Evolutionary conservation across 1,139 yeast genomes (phyloP).

Genomic region (Kazachstania sp.): DNA sequence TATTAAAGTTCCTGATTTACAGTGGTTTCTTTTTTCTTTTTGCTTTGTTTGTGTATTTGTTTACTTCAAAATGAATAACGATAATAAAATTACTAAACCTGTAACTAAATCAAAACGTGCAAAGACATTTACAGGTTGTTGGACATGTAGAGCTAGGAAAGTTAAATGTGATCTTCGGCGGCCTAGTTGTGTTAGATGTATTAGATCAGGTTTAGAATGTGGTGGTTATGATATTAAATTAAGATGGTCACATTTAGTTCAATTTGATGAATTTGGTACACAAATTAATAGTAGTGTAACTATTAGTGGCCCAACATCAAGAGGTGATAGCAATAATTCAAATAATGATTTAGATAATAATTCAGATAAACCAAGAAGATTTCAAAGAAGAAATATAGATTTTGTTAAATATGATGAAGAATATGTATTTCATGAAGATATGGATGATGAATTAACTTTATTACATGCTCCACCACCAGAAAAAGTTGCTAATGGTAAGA

Average conservation of each 20-base stretch:
- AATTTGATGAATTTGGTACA: constrained; percentile 37
- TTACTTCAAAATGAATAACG: not conserved
- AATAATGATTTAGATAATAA: not conserved
- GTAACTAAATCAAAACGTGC: constrained; percentile 12
- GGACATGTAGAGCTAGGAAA: constrained; percentile 53
- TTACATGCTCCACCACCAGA: constrained; percentile 46
- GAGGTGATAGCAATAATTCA: constrained; percentile 13
- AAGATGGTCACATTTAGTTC: constrained; percentile 60
- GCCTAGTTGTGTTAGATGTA: constrained; percentile 48
- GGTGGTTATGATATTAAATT: constrained; percentile 78
- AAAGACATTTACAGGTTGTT: constrained; percentile 53
- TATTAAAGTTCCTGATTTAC: too few relatives aligned
- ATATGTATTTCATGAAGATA: constrained; percentile 69
- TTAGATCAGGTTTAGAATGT: constrained; percentile 51
- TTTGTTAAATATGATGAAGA: constrained; percentile 61
- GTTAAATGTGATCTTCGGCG: constrained; percentile 50
- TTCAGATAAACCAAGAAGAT: constrained; percentile 13
- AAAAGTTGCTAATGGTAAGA: constrained; percentile 39
- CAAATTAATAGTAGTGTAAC: constrained; percentile 23
- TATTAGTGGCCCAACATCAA: constrained; percentile 9
- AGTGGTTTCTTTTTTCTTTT: not conserved
- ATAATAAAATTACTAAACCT: not conserved
- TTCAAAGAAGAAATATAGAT: constrained; percentile 60
- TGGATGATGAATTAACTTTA: constrained; percentile 62
- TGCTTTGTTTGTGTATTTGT: too few relatives aligned